Percentiles rank a stretch among this genome's conserved stretches.
phyloP scores from a whole-genome alignment of 129 eudicot genomes.

The Rutidosis leptorrhynchoides region DNA sequence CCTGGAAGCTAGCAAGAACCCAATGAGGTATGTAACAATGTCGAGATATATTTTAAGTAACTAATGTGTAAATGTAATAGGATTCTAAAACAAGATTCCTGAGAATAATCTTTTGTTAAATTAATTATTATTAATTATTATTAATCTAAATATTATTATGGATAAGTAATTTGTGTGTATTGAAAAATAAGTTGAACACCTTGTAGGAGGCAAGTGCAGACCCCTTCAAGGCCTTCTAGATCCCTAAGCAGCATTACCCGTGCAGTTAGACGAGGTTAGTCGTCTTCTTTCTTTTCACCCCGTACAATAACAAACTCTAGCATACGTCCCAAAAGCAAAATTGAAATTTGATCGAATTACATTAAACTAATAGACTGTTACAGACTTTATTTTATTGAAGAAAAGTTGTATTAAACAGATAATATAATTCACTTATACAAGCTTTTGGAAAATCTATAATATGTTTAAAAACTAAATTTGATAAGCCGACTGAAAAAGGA shows the following conservation, averaged over 20 bases:
- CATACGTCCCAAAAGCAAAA: neutral
- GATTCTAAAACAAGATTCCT: neutral
- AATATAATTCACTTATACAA: neutral
- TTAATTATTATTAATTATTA: too few relatives aligned
- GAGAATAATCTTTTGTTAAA: neutral
- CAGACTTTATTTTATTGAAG: neutral
- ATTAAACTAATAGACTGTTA: too few relatives aligned
- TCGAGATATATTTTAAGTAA: neutral
- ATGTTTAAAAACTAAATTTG: neutral
- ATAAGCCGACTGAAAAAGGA: neutral
- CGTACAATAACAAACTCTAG: neutral
- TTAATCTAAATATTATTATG: conserved; percentile 2
- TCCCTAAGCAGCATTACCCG: conserved; percentile 81
- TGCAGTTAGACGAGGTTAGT: conserved; percentile 78
- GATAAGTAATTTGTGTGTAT: conserved; percentile 5
- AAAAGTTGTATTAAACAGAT: neutral
- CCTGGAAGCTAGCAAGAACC: conserved; percentile 92
- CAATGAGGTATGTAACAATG: conserved; percentile 69
- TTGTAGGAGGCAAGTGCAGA: conserved; percentile 78
- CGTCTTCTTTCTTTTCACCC: neutral
- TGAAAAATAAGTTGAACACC: conserved; percentile 6
- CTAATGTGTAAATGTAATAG: neutral
- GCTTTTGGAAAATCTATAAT: too few relatives aligned
- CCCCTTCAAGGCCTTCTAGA: conserved; percentile 85
- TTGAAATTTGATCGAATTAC: too few relatives aligned